Conservation (phyloP, 768 basidiomycete genomes). For the Holtermanniella nyarrowii region DNA sequence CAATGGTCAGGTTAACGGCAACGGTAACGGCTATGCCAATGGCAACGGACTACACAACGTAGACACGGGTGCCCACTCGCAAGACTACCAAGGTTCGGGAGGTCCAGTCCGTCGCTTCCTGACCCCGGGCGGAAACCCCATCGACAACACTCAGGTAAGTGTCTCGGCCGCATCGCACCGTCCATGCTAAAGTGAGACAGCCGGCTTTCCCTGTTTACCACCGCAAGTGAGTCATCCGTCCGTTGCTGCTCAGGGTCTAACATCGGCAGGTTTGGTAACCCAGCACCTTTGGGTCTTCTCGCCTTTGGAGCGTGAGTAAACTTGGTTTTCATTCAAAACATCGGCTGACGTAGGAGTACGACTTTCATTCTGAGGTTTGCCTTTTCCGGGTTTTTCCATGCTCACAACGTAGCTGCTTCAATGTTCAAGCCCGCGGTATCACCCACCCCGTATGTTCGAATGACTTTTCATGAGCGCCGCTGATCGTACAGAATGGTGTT, state of each 20-base stretch:
- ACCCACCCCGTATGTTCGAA: slow-evolving; percentile 11
- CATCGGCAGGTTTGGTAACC: slow-evolving; percentile 29
- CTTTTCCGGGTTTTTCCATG: too few species aligned
- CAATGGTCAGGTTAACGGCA: not conserved
- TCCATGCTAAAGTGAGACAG: too few species aligned
- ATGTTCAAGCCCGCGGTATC: slow-evolving; percentile 28
- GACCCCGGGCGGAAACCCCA: slow-evolving; percentile 36
- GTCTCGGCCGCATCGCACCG: too few species aligned
- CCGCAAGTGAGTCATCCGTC: not conserved
- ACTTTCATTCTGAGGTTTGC: slow-evolving; percentile 35
- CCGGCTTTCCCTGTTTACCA: too few species aligned
- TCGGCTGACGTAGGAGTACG: slow-evolving; percentile 24
- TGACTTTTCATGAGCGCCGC: not conserved
- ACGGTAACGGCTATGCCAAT: too few species aligned
- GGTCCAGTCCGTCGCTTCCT: slow-evolving; percentile 25
- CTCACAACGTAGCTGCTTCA: slow-evolving; percentile 20
- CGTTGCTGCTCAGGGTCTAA: not conserved
- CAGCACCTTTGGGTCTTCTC: slow-evolving; percentile 39
- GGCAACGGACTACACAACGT: not conserved
- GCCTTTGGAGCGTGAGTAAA: slow-evolving; percentile 4
- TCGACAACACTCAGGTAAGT: slow-evolving; percentile 31
- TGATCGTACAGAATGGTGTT: slow-evolving; percentile 21
- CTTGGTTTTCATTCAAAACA: too few species aligned
- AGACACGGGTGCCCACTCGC: not conserved
- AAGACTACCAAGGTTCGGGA: slow-evolving; percentile 14